Conservation (phyloP, 768 basidiomycete genomes). For the Termitomyces sp. region DNA sequence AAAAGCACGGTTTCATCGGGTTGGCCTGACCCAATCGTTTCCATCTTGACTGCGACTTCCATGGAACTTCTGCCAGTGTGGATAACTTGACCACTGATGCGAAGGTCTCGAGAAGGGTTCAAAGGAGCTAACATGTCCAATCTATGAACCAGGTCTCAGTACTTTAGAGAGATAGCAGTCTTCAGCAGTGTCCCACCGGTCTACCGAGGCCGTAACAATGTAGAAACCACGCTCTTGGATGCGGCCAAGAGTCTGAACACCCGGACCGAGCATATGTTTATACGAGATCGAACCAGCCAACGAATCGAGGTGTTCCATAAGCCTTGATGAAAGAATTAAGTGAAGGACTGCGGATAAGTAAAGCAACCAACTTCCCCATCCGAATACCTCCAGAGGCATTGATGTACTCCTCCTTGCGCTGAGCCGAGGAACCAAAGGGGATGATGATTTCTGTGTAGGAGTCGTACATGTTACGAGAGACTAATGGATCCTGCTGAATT, state of each 20-base stretch:
- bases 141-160: constrained; percentile 23
- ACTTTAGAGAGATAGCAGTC: neutral
- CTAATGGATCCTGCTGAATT: constrained; percentile 20
- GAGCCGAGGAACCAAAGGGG: constrained; percentile 55
- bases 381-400: constrained; percentile 69
- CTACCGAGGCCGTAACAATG: constrained; percentile 80
- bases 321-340: constrained; percentile 23
- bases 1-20: constrained; percentile 60
- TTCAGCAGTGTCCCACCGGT: constrained; percentile 40
- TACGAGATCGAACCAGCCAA: constrained; percentile 83
- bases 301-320: constrained; percentile 80
- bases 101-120: constrained; percentile 57
- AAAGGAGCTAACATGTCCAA: constrained; percentile 64
- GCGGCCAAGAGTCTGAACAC: constrained; percentile 45
- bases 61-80: constrained; percentile 73
- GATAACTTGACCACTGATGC: constrained; percentile 77
- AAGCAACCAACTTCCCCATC: constrained; percentile 47
- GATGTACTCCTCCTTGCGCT: constrained; percentile 61
- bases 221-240: constrained; percentile 68
- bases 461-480: constrained; percentile 59
- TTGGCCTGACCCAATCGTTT: constrained; percentile 44
- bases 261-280: constrained; percentile 72
- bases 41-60: constrained; percentile 87
- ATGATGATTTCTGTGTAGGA: constrained; percentile 65
- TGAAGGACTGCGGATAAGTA: neutral